A percentile compares a stretch with the other conserved stretches of the same genome.
phyloP scores from a whole-genome alignment of 2,329 filamentous ascomycete species.

The Calonectria multiphialidica region DNA sequence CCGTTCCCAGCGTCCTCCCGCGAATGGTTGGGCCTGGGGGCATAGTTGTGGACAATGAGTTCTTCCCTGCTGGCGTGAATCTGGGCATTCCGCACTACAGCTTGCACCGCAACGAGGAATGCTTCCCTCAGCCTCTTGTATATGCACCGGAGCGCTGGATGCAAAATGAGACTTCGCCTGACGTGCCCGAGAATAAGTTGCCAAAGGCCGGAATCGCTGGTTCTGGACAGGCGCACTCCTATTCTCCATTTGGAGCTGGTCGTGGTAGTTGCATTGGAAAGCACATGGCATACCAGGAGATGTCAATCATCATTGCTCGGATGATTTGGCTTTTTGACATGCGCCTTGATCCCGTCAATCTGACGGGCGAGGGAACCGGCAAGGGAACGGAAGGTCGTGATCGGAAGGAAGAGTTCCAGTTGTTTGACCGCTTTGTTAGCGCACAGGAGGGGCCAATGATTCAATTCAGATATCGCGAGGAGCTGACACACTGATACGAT shows the following conservation, averaged over 20 bases:
- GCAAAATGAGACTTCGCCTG: background rate
- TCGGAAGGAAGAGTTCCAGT: background rate
- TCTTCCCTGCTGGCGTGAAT: background rate
- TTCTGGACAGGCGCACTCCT: background rate
- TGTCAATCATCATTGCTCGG: background rate
- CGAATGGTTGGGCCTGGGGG: background rate
- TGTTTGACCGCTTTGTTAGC: background rate
- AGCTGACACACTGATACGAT: background rate
- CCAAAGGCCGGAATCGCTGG: background rate
- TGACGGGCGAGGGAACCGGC: background rate
- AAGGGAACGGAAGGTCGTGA: background rate
- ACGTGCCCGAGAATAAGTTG: background rate
- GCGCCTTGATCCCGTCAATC: background rate
- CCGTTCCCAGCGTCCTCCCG: background rate
- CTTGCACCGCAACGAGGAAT: conserved; percentile 4
- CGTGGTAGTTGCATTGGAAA: conserved; percentile 7
- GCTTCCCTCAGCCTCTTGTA: background rate
- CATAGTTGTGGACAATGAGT: conserved; percentile 5
- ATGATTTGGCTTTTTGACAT: conserved; percentile 6
- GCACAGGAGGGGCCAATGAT: background rate
- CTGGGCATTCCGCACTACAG: conserved; percentile 4
- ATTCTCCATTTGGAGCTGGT: background rate
- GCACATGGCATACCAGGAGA: conserved; percentile 12
- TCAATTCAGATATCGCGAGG: conserved; percentile 3
- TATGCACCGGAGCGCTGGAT: conserved; percentile 7